Percentiles rank a stretch among this genome's conserved stretches.
phyloP scores from a whole-genome alignment of 23 red algal genomes.

The Agarophyton chilense region DNA sequence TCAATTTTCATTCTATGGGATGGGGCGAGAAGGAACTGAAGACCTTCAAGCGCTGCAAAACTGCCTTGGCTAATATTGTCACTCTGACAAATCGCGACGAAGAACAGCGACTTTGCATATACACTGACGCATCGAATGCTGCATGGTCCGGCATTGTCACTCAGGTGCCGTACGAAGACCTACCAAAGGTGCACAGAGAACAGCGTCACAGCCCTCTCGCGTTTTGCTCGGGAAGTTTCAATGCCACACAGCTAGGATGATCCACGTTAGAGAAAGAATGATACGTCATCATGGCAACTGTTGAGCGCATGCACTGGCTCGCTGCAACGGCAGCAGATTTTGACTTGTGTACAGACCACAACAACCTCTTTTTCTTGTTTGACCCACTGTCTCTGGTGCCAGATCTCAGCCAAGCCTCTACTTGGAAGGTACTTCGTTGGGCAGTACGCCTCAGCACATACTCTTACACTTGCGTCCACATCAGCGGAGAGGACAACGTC shows the following conservation, averaged over 20 bases:
- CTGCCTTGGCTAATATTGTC: not conserved
- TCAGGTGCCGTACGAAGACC: too few relatives aligned
- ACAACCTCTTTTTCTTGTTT: conserved; percentile 53
- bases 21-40: not conserved
- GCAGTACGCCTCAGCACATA: conserved; percentile 27
- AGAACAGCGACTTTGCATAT: not conserved
- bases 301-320: conserved; percentile 37
- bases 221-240: not conserved
- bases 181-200: too few relatives aligned
- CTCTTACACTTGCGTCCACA: conserved; percentile 39
- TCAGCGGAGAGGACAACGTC: conserved; percentile 54
- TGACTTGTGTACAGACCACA: conserved; percentile 34
- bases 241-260: not conserved
- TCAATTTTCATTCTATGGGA: not conserved
- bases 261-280: conserved; percentile 30
- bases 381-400: conserved; percentile 42
- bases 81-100: conserved; percentile 5
- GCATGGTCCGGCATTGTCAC: conserved; percentile 38
- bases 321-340: not conserved
- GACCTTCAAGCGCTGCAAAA: conserved; percentile 8
- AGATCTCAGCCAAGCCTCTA: not conserved
- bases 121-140: not conserved
- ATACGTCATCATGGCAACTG: not conserved
- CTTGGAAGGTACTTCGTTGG: conserved; percentile 37
- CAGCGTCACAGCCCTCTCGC: not conserved